These are phyloP conservation scores for Fraxinus cuspidata DNA, from an alignment of 257 asterid genomes.

Conservation along the genomic window DNA sequence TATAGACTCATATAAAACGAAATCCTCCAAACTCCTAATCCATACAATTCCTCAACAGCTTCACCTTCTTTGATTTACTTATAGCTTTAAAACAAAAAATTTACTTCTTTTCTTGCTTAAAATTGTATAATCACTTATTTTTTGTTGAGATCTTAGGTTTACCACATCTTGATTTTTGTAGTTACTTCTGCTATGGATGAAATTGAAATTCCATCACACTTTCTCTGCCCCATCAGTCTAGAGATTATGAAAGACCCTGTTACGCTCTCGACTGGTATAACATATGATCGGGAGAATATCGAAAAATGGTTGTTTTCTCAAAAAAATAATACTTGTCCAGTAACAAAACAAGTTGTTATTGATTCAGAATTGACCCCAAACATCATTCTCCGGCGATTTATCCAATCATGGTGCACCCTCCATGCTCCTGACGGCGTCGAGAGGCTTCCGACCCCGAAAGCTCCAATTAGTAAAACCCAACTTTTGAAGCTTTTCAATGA, in stretches of 20 bases:
- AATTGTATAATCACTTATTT: not conserved
- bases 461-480: constrained; percentile 60
- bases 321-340: constrained; percentile 60
- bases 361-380: constrained; percentile 63
- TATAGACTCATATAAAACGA: constrained; percentile 11
- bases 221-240: constrained; percentile 78
- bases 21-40: constrained; percentile 17
- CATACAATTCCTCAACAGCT: constrained; percentile 10
- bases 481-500: constrained; percentile 51
- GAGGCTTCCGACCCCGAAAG: constrained; percentile 77
- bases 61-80: constrained; percentile 22
- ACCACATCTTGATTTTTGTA: not conserved
- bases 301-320: constrained; percentile 68
- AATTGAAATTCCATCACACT: constrained; percentile 69
- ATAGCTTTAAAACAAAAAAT: too few species aligned
- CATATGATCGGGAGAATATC: constrained; percentile 77
- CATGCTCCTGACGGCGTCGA: constrained; percentile 56
- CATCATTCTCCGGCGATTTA: constrained; percentile 74
- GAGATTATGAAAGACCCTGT: constrained; percentile 90
- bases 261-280: constrained; percentile 66
- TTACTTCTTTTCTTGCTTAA: not conserved
- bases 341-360: constrained; percentile 52
- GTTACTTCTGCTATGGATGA: constrained; percentile 33
- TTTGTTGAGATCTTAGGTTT: not conserved
- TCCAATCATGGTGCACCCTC: constrained; percentile 83